These are phyloP conservation scores for Halenospora varia DNA, from an alignment of 495 filamentous ascomycete species.

Conservation along the genomic window DNA sequence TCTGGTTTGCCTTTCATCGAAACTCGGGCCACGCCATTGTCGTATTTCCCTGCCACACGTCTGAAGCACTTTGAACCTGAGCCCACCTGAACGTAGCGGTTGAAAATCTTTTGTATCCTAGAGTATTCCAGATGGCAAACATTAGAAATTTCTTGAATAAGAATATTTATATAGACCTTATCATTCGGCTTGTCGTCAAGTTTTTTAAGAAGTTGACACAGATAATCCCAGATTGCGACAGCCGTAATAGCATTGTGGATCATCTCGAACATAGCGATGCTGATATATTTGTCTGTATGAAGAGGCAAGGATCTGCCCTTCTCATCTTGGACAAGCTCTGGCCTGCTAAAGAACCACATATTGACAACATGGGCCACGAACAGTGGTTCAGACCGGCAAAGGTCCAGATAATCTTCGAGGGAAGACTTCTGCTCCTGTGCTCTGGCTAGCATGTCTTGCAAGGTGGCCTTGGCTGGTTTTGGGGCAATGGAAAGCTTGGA, in stretches of 20 bases:
- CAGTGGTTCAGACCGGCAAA: constrained; percentile 29
- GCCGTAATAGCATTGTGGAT: constrained; percentile 28
- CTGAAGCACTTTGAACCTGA: constrained; percentile 30
- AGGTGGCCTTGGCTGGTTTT: constrained; percentile 12
- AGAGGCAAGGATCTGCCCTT: constrained; percentile 27
- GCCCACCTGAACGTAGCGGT: constrained; percentile 25
- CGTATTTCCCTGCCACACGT: constrained; percentile 25
- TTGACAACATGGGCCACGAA: constrained; percentile 30
- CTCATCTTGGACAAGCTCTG: constrained; percentile 33
- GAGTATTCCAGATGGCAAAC: constrained; percentile 34
- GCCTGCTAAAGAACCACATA: constrained; percentile 29
- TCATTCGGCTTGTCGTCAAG: constrained; percentile 16
- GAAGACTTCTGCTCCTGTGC: too few relatives aligned
- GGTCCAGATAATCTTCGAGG: constrained; percentile 24
- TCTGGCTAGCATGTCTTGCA: constrained; percentile 17
- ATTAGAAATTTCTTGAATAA: constrained; percentile 35
- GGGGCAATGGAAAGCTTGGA: constrained; percentile 15
- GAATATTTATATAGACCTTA: constrained; percentile 20
- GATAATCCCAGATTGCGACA: constrained; percentile 33
- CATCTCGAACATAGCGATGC: constrained; percentile 29
- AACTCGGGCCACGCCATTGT: constrained; percentile 29
- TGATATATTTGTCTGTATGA: constrained; percentile 31
- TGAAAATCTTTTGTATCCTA: constrained; percentile 27
- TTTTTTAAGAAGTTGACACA: constrained; percentile 29
- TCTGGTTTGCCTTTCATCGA: constrained; percentile 30